These are phyloP conservation scores for Entelexis sorbosivorans DNA, from an alignment of 1,139 yeast species.

Conservation along the genomic window DNA sequence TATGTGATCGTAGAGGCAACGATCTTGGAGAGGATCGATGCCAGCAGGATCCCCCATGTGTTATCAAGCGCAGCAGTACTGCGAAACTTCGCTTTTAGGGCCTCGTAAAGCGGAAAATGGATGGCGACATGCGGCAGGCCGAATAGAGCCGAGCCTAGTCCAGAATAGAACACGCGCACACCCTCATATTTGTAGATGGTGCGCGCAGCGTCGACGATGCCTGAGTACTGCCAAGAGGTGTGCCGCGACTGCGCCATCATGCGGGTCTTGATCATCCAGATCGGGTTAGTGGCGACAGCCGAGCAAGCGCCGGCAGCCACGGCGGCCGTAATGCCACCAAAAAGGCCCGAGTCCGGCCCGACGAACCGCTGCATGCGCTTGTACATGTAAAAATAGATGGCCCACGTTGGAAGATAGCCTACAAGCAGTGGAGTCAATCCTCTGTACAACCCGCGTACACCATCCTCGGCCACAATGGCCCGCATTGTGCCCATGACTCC, in stretches of 20 bases:
- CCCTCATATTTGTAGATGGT: slow-evolving; percentile 79
- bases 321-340: slow-evolving; percentile 38
- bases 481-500: slow-evolving; percentile 54
- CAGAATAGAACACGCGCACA: slow-evolving; percentile 70
- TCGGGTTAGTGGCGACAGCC: slow-evolving; percentile 83
- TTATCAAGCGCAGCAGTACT: neutral
- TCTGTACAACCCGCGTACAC: slow-evolving; percentile 69
- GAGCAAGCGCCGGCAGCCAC: slow-evolving; percentile 82
- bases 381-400: slow-evolving; percentile 83
- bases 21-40: slow-evolving; percentile 78
- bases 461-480: slow-evolving; percentile 64
- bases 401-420: slow-evolving; percentile 97
- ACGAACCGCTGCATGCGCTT: slow-evolving; percentile 33
- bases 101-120: slow-evolving; percentile 93
- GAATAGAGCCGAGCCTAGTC: slow-evolving; percentile 77
- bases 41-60: slow-evolving; percentile 43
- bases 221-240: slow-evolving; percentile 43
- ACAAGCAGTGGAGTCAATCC: slow-evolving; percentile 84
- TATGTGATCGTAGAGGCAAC: slow-evolving; percentile 81
- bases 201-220: slow-evolving; percentile 72
- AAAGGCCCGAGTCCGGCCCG: slow-evolving; percentile 3
- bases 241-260: slow-evolving; percentile 66
- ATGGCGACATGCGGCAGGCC: slow-evolving; percentile 92
- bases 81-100: slow-evolving; percentile 40
- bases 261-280: slow-evolving; percentile 94